phyloP scores from a whole-genome alignment of 2,329 filamentous ascomycete species.

The Teratosphaeria zuluensis region DNA sequence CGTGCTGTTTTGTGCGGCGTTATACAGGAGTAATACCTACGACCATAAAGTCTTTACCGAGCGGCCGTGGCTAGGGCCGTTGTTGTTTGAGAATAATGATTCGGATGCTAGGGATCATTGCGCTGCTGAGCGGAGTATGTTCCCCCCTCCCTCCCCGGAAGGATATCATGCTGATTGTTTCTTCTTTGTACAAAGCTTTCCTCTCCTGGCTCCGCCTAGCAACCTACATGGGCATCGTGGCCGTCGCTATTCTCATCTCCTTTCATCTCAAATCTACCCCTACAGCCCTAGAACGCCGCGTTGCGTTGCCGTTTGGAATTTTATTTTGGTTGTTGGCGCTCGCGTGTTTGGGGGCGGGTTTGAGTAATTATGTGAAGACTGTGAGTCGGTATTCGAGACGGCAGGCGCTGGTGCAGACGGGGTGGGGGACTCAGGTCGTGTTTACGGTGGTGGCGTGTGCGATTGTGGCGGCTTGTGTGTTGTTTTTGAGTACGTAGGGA shows the following conservation, averaged over 20 bases:
- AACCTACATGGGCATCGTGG: slow-evolving; percentile 83
- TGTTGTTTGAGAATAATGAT: slow-evolving; percentile 65
- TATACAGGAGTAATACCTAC: slow-evolving; percentile 32
- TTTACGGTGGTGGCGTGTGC: slow-evolving; percentile 51
- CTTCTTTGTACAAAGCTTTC: slow-evolving; percentile 43
- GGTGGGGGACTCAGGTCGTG: slow-evolving; percentile 84
- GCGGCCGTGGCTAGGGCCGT: slow-evolving; percentile 54
- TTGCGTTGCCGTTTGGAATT: slow-evolving; percentile 75
- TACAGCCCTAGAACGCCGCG: slow-evolving; percentile 57
- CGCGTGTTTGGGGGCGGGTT: slow-evolving; percentile 63
- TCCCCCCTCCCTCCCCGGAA: too few species aligned
- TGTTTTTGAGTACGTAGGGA: slow-evolving; percentile 46
- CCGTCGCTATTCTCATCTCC: slow-evolving; percentile 80
- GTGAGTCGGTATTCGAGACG: slow-evolving; percentile 73
- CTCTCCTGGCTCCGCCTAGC: slow-evolving; percentile 84
- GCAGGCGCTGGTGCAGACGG: slow-evolving; percentile 78
- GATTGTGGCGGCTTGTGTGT: slow-evolving; percentile 57
- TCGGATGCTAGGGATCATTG: slow-evolving; percentile 71
- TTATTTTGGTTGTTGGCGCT: slow-evolving; percentile 80
- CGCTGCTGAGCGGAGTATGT: slow-evolving; percentile 66
- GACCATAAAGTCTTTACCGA: slow-evolving; percentile 44
- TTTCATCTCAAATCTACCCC: slow-evolving; percentile 80
- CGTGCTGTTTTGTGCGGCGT: background rate
- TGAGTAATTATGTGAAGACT: slow-evolving; percentile 77
- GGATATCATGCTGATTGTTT: too few species aligned